Evolutionary conservation across 306 rosid genomes (phyloP), one percentile per base, ranked within the genome.

Genomic region (Lagenaria siceraria): DNA sequence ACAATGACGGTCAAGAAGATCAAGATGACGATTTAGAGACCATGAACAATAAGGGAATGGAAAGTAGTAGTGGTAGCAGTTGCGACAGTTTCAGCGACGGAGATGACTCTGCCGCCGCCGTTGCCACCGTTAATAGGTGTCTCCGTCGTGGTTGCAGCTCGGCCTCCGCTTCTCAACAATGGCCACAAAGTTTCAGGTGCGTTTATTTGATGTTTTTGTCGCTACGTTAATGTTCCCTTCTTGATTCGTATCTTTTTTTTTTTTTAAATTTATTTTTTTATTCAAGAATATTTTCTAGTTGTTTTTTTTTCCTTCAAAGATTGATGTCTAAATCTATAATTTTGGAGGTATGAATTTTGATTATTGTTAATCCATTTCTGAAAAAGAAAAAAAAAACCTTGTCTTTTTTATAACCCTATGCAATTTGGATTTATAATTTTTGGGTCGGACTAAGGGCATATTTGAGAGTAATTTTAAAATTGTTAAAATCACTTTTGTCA

Each of bases 141-240:
- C 4, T 5, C 4, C 86, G 74, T 7, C 85, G n/a, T 10, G 54
- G 52, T 75, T 75, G 7, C 15, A 43, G 19, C 51, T 7, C 76
- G 14, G 61, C 86, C 80, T 85, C 85, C 64, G 18, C 79, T 70
- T 88, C 98, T 76, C 89, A 83, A 4, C 84, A 70, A 75, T 93
- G 98, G 98, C 98, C 98, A 24, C 93, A 80, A 81, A 93, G 88
- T 89, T 93, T 81, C 87, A 85, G 75, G 98, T 93, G 68, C 25
- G 19, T 27, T 60, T 55, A 25, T 54, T 19, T 53, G 10, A 2
- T 21, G 29, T 55, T n/a, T 8, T 2, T 7, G 48, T 42, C 2
- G 48, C 7, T 42, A 42, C 48, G 27, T 24, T 24, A 59, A 25
- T 59, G 8, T 59, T 25, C 13, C 18, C 9, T 59, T 12, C 10